Evolutionary conservation across 116 monocot genomes (phyloP).

Genomic region (Zostera marina): DNA sequence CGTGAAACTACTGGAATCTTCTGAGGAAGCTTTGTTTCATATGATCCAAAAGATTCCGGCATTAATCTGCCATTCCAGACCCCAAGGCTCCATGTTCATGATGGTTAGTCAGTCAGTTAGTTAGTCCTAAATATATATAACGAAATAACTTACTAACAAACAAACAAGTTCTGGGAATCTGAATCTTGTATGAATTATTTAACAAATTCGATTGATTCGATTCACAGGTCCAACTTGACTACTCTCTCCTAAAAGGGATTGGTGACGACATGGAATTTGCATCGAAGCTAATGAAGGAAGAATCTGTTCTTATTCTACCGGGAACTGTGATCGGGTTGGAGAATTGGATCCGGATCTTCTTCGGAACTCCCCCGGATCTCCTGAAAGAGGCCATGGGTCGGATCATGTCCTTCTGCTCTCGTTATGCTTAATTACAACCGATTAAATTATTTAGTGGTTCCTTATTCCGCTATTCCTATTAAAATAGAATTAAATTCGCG

Average conservation of each 20-base stretch:
- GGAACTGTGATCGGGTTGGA: slow-evolving; percentile 74
- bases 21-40: slow-evolving; percentile 26
- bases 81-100: slow-evolving; percentile 87
- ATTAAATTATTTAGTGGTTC: too few species aligned
- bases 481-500: too few species aligned
- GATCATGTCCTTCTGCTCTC: slow-evolving; percentile 55
- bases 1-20: slow-evolving; percentile 26
- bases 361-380: slow-evolving; percentile 33
- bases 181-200: too few species aligned
- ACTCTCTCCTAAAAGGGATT: slow-evolving; percentile 25
- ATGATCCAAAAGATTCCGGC: slow-evolving; percentile 38
- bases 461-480: too few species aligned
- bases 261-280: slow-evolving; percentile 77
- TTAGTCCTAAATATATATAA: too few species aligned
- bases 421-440: not conserved
- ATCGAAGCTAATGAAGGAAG: slow-evolving; percentile 66
- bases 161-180: too few species aligned
- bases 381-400: slow-evolving; percentile 45
- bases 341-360: slow-evolving; percentile 85
- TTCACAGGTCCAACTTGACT: slow-evolving; percentile 51
- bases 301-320: slow-evolving; percentile 66
- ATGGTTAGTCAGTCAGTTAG: slow-evolving; percentile 40
- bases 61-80: slow-evolving; percentile 43
- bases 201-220: not conserved
- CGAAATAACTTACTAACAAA: too few species aligned